Percentiles rank a stretch among this genome's conserved stretches.
phyloP scores from a whole-genome alignment of 306 rosid genomes.

The Cajanus cajan region DNA sequence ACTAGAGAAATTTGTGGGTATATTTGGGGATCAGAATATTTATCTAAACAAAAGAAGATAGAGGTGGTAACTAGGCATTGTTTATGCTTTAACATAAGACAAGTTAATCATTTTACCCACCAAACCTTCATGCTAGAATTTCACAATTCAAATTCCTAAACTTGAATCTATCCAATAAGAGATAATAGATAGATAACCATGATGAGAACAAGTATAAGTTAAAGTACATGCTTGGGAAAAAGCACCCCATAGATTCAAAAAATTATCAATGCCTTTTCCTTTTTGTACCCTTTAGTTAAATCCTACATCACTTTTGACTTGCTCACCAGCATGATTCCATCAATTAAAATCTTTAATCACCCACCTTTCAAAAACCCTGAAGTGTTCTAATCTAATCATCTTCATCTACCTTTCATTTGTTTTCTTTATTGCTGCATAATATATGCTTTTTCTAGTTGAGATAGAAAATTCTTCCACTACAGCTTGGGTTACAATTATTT shows the following conservation, averaged over 20 bases:
- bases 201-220: not conserved
- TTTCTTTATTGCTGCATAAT: not conserved
- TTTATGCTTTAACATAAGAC: constrained; percentile 26
- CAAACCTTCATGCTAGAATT: not conserved
- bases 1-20: constrained; percentile 36
- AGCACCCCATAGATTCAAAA: constrained; percentile 37
- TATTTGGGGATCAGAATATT: constrained; percentile 48
- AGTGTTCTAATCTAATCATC: constrained; percentile 34
- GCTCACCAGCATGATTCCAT: constrained; percentile 31
- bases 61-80: not conserved
- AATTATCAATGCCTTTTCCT: constrained; percentile 29
- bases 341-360: constrained; percentile 48
- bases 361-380: constrained; percentile 32
- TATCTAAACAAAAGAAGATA: not conserved
- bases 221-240: constrained; percentile 48
- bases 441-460: not conserved
- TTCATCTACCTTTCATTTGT: not conserved
- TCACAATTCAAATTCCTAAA: constrained; percentile 16
- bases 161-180: not conserved
- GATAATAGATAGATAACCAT: not conserved
- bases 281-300: constrained; percentile 36
- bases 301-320: constrained; percentile 63
- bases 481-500: not conserved
- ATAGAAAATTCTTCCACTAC: constrained; percentile 4
- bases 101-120: constrained; percentile 51